A percentile compares a stretch with the other conserved stretches of the same genome.
phyloP scores from a whole-genome alignment of 768 basidiomycete genomes.

The Kwoniella sp. region DNA sequence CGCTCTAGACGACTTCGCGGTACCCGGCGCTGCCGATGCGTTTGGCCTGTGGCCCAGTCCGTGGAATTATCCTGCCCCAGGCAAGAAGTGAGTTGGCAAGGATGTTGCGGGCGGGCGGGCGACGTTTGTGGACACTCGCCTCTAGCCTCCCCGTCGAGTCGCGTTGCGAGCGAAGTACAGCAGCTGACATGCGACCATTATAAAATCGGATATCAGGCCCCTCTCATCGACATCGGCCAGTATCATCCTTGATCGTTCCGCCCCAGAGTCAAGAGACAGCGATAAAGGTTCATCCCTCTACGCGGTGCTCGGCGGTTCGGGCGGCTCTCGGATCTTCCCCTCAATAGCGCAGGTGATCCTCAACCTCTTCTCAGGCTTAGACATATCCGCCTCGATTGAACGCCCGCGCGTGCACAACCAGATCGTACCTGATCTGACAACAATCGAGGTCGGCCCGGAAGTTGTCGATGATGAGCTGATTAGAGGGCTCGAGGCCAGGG shows the following conservation, averaged over 20 bases:
- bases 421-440: constrained; percentile 65
- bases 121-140: no score
- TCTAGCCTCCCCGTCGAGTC: no score
- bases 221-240: constrained; percentile 81
- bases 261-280: constrained; percentile 16
- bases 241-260: constrained; percentile 68
- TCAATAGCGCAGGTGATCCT: constrained; percentile 77
- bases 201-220: constrained; percentile 59
- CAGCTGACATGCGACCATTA: no score
- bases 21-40: constrained; percentile 76
- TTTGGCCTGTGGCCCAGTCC: constrained; percentile 60
- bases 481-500: constrained; percentile 63
- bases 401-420: constrained; percentile 82
- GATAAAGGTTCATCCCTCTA: constrained; percentile 60
- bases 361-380: constrained; percentile 73
- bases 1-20: constrained; percentile 79
- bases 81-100: constrained; percentile 62
- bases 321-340: constrained; percentile 82
- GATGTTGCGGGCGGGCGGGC: background rate
- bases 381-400: constrained; percentile 80
- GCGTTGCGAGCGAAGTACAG: no score
- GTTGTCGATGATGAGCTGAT: constrained; percentile 59
- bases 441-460: constrained; percentile 61
- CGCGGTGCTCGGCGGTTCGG: constrained; percentile 77
- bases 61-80: constrained; percentile 78